These are phyloP conservation scores for Posidonia oceanica DNA, from an alignment of 116 monocot species.

Conservation along the genomic window DNA sequence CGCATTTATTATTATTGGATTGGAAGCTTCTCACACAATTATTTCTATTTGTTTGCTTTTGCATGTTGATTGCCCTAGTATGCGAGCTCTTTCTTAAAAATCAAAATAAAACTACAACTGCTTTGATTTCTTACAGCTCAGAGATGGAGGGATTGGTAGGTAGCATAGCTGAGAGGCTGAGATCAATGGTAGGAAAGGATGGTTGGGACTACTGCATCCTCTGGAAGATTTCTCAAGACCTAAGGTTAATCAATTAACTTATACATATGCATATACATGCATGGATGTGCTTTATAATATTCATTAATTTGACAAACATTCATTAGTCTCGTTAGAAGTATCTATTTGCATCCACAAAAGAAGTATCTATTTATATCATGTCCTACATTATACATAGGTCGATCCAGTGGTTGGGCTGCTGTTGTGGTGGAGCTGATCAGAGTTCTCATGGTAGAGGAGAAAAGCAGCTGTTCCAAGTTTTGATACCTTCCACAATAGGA, in stretches of 20 bases:
- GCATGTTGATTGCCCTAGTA: too few species aligned
- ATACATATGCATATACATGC: neutral
- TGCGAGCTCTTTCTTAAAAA: neutral
- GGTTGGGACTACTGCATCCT: constrained; percentile 78
- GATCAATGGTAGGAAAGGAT: constrained; percentile 51
- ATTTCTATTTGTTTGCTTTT: too few species aligned
- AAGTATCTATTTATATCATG: too few species aligned
- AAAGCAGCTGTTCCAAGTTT: constrained; percentile 9
- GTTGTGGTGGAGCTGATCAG: constrained; percentile 40
- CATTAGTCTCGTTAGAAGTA: too few species aligned
- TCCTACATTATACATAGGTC: constrained; percentile 17
- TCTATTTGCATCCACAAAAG: too few species aligned
- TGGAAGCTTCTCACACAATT: too few species aligned
- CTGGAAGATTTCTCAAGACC: constrained; percentile 62
- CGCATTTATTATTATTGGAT: too few species aligned
- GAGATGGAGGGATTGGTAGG: constrained; percentile 18
- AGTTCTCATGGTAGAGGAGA: constrained; percentile 6
- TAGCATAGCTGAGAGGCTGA: constrained; percentile 34
- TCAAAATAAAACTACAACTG: neutral
- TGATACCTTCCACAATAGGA: neutral
- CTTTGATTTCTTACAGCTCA: neutral
- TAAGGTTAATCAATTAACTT: constrained; percentile 7
- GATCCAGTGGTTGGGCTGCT: constrained; percentile 51
- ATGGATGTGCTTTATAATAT: neutral
- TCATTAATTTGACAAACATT: neutral